Evolutionary conservation across 2,329 filamentous ascomycete genomes (phyloP).

Genomic region (Botrytis cinerea): DNA sequence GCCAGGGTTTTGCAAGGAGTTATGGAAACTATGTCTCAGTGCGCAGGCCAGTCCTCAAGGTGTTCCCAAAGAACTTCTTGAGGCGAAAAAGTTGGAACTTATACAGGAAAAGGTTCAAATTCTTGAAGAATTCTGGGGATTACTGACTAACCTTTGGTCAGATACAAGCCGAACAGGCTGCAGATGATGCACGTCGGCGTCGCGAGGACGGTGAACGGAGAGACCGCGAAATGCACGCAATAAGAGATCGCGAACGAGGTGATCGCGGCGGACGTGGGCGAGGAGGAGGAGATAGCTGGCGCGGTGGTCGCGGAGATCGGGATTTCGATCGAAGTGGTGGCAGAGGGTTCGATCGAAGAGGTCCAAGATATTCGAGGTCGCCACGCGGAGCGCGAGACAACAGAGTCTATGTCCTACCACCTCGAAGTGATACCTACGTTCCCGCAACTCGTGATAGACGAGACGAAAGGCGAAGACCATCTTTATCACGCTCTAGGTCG

Average conservation of each 20-base stretch:
- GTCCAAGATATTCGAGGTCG: slow-evolving; percentile 48
- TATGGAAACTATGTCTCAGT: slow-evolving; percentile 90
- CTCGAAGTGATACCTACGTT: slow-evolving; percentile 42
- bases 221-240: slow-evolving; percentile 68
- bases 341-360: slow-evolving; percentile 48
- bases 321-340: slow-evolving; percentile 49
- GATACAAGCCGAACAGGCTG: slow-evolving; percentile 81
- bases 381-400: slow-evolving; percentile 43
- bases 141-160: slow-evolving; percentile 43
- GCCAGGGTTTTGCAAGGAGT: slow-evolving; percentile 82
- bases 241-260: slow-evolving; percentile 65
- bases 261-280: slow-evolving; percentile 49
- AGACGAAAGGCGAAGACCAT: slow-evolving; percentile 39
- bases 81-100: slow-evolving; percentile 93
- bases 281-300: slow-evolving; percentile 46
- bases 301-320: slow-evolving; percentile 49
- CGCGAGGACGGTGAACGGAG: slow-evolving; percentile 71
- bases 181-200: slow-evolving; percentile 70
- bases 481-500: slow-evolving; percentile 38
- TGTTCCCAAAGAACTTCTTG: slow-evolving; percentile 89
- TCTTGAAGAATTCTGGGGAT: background rate
- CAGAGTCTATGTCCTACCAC: slow-evolving; percentile 40
- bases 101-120: slow-evolving; percentile 83
- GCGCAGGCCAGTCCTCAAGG: slow-evolving; percentile 86
- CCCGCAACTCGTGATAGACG: slow-evolving; percentile 39